These are phyloP conservation scores for Massariosphaeria phaeospora DNA, from an alignment of 495 filamentous ascomycete genomes.

Conservation along the genomic window DNA sequence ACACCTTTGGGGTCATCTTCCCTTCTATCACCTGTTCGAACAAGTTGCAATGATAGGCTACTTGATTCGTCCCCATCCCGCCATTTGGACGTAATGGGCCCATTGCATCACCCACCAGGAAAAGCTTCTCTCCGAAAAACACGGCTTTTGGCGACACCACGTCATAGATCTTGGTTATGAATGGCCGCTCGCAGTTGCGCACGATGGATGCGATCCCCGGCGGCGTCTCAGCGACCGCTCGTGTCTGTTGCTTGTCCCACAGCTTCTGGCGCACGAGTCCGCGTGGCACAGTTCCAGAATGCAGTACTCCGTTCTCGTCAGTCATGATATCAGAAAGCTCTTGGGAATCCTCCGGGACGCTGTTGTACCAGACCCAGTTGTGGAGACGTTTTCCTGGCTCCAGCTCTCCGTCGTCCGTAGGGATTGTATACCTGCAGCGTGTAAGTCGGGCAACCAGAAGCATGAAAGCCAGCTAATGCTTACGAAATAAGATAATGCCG, in stretches of 20 bases:
- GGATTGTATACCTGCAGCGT: conserved; percentile 48
- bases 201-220: conserved; percentile 50
- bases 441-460: too few relatives aligned
- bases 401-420: conserved; percentile 46
- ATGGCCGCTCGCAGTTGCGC: conserved; percentile 44
- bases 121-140: conserved; percentile 48
- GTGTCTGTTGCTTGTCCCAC: conserved; percentile 43
- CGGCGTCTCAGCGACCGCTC: conserved; percentile 45
- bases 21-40: conserved; percentile 44
- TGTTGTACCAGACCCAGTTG: conserved; percentile 55
- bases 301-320: conserved; percentile 44
- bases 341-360: conserved; percentile 43
- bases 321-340: conserved; percentile 50
- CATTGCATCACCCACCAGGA: conserved; percentile 54
- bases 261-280: conserved; percentile 43
- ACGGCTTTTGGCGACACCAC: conserved; percentile 43
- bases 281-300: conserved; percentile 47
- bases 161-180: conserved; percentile 53
- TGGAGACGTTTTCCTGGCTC: conserved; percentile 46
- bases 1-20: conserved; percentile 4
- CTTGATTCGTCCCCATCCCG: conserved; percentile 48
- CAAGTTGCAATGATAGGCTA: conserved; percentile 46
- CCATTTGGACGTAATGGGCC: conserved; percentile 53
- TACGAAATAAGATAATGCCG: conserved; percentile 46
- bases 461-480: too few relatives aligned